Evolutionary conservation across 345 rosid genomes (phyloP).

Genomic region (Linum usitatissimum): DNA sequence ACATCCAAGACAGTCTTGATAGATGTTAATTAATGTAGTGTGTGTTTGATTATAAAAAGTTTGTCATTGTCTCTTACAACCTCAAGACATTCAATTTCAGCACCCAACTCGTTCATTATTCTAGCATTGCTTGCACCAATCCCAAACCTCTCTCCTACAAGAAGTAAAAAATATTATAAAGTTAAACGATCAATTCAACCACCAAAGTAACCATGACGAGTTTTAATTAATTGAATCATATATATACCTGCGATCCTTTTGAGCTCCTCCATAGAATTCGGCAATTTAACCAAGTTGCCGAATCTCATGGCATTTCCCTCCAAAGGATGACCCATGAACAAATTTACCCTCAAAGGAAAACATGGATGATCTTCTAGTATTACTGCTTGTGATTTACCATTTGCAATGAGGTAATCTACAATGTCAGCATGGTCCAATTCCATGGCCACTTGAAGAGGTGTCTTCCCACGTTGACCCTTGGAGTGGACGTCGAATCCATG

Average conservation of each 20-base stretch:
- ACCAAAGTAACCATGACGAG: too few relatives aligned
- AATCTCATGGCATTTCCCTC: conserved; percentile 36
- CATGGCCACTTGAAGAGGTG: conserved; percentile 56
- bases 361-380: conserved; percentile 29
- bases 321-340: conserved; percentile 64
- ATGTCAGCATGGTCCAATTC: conserved; percentile 43
- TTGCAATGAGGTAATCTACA: conserved; percentile 52
- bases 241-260: conserved; percentile 72
- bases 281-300: conserved; percentile 58
- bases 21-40: too few relatives aligned
- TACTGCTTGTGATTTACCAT: conserved; percentile 42
- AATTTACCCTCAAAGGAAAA: conserved; percentile 40
- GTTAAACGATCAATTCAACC: too few relatives aligned
- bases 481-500: conserved; percentile 48
- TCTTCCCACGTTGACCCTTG: conserved; percentile 42
- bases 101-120: conserved; percentile 58
- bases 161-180: background rate
- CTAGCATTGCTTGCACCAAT: conserved; percentile 38
- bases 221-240: too few relatives aligned
- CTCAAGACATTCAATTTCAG: conserved; percentile 69
- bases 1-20: too few relatives aligned
- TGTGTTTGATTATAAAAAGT: conserved; percentile 45
- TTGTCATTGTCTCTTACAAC: conserved; percentile 83
- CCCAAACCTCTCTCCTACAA: conserved; percentile 57
- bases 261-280: conserved; percentile 58